Base-by-base conservation (phyloP, 148 eudicot species). In the Mesembryanthemum crystallinum region DNA sequence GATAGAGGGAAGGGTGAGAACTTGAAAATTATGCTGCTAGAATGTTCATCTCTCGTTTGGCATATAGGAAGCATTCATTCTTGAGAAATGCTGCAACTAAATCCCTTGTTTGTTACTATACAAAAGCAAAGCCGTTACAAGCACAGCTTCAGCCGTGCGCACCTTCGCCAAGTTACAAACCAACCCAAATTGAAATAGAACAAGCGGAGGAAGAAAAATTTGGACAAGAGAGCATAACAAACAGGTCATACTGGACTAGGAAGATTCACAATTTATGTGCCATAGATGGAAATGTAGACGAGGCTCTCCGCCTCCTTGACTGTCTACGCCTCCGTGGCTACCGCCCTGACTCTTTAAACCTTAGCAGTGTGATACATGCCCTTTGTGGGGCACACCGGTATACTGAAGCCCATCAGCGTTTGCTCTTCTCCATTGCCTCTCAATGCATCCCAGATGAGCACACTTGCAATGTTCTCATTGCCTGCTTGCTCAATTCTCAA, bases 401-500 rank as follows among this genome's bases (percentile, higher is more conserved):
- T 75, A 69, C 73, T 3, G 89, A 94, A 79, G 96, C 97, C 62
- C 98, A 90, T 63, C 83, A 74, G 14, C 86, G 85, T 5, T 81
- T 91, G 37, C 71, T 87, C 65, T 74, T 76, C 20, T 85, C 67
- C 62, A 51, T 90, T 18, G 58, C 81, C 18, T 80, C 88, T 6
- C 57, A 55, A 11, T 71, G 69, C 29, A 35, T 85, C 39, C 96
- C 94, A 0, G 90, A 92, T 60, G 92, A 90, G 73, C 90, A 90
- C 20, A 94, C 90, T 14, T 94, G 97, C 85, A 92, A 92, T 78
- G 90, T 92, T 15, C 70, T 94, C 43, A 86, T 92, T 52, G 94
- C 98, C 1, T 81, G 86, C 12, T 78, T 94, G 80, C 87, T 94
- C 3, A 78, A 81, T 71, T 81, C 82, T 8, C 70, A 43, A 62